Percentiles rank a stretch among this genome's conserved stretches.
Conservation (phyloP, 108 stramenopile species). For the Cyclotella cryptica region DNA sequence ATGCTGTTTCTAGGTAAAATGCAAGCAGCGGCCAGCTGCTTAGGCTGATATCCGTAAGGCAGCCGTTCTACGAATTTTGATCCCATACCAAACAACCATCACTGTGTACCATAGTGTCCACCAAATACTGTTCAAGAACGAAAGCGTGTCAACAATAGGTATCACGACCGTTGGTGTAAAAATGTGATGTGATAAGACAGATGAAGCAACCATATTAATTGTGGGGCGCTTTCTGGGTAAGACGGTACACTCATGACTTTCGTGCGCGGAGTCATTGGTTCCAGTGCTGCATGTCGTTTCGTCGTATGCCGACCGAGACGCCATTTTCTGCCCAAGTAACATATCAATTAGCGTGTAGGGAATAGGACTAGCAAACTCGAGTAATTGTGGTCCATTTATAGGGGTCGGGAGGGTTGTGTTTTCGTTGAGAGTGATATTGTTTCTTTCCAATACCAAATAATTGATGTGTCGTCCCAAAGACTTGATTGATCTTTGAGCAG, state of each 20-base stretch:
- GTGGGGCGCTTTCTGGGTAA: background rate
- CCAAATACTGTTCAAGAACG: slow-evolving; percentile 37
- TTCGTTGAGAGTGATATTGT: slow-evolving; percentile 19
- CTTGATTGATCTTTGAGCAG: slow-evolving; percentile 31
- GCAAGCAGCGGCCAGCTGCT: background rate
- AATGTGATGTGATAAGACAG: slow-evolving; percentile 34
- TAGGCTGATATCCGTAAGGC: background rate
- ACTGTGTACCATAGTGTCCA: slow-evolving; percentile 39
- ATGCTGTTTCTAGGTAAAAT: too few relatives aligned
- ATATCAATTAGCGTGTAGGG: slow-evolving; percentile 17
- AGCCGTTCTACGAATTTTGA: slow-evolving; percentile 13
- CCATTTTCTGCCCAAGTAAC: background rate
- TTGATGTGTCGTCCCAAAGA: slow-evolving; percentile 34
- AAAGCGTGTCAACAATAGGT: slow-evolving; percentile 26
- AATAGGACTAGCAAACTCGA: slow-evolving; percentile 14
- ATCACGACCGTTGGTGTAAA: slow-evolving; percentile 34
- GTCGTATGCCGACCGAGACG: background rate
- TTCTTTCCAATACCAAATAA: slow-evolving; percentile 17
- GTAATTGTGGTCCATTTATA: slow-evolving; percentile 31
- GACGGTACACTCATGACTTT: slow-evolving; percentile 2
- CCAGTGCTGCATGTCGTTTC: slow-evolving; percentile 5
- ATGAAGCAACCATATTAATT: slow-evolving; percentile 14
- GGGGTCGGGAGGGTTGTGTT: slow-evolving; percentile 2
- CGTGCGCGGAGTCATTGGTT: background rate
- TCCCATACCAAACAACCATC: slow-evolving; percentile 25